phyloP scores from a whole-genome alignment of 352 stramenopile species.

The Achlya hypogyna region DNA sequence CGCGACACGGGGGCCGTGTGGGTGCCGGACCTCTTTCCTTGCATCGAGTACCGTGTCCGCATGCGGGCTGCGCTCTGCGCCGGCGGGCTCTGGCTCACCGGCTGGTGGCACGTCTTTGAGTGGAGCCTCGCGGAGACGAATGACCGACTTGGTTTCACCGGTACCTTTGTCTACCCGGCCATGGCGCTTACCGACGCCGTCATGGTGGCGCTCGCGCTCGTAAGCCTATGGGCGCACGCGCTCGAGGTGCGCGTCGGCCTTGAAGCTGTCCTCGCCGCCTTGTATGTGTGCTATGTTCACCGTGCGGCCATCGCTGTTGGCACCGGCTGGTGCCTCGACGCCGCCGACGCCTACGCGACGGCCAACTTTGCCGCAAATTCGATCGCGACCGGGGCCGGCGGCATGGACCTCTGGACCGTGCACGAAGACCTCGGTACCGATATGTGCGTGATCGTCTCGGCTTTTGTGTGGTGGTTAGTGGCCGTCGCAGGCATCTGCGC shows the following conservation, averaged over 20 bases:
- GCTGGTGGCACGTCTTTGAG: conserved; percentile 15
- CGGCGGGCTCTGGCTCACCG: not conserved
- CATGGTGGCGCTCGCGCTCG: not conserved
- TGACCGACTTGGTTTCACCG: not conserved
- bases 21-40: conserved; percentile 14
- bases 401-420: conserved; percentile 1
- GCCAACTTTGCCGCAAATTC: not conserved
- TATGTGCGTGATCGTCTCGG: not conserved
- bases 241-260: not conserved
- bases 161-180: not conserved
- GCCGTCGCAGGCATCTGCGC: not conserved
- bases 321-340: not conserved
- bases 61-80: not conserved
- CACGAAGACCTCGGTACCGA: conserved; percentile 5
- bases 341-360: not conserved
- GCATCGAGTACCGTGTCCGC: not conserved
- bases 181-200: not conserved
- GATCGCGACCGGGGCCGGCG: not conserved
- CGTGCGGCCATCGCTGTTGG: not conserved
- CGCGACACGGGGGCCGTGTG: not conserved
- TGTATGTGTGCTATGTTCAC: not conserved
- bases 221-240: not conserved
- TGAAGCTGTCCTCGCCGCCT: not conserved
- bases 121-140: not conserved
- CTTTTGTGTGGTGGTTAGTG: not conserved